phyloP scores from a whole-genome alignment of 1,284 basidiomycete genomes.

The Cutaneotrichosporon spelunceum region DNA sequence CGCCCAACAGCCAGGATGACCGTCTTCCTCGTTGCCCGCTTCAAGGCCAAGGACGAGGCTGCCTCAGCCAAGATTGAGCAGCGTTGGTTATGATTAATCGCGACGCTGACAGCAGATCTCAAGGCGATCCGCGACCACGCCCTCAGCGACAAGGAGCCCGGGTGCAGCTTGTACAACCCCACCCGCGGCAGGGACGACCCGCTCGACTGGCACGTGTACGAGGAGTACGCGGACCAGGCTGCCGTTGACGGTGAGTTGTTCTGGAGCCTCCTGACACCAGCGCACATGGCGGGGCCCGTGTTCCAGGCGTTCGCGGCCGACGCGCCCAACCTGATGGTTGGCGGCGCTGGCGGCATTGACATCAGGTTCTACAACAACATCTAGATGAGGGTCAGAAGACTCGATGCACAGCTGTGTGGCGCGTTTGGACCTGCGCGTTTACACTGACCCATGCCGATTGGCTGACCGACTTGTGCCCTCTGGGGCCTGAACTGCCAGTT shows the following conservation, averaged over 20 bases:
- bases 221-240: conserved; percentile 20
- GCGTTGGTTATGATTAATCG: neutral
- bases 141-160: conserved; percentile 18
- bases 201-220: conserved; percentile 18
- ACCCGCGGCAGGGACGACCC: conserved; percentile 14
- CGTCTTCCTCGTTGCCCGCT: conserved; percentile 14
- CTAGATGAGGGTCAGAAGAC: neutral
- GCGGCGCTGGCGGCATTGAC: conserved; percentile 13
- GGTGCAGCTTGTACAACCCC: conserved; percentile 13
- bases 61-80: conserved; percentile 16
- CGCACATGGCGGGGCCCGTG: conserved; percentile 14
- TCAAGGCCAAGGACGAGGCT: conserved; percentile 9
- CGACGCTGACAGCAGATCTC: conserved; percentile 14
- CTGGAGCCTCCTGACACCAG: neutral
- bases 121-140: conserved; percentile 14
- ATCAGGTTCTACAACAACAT: conserved; percentile 12
- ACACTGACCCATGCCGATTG: no score
- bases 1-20: conserved; percentile 3
- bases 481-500: no score
- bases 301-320: conserved; percentile 15
- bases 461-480: no score
- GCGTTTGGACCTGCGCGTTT: neutral
- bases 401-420: neutral
- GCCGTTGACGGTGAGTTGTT: conserved; percentile 16
- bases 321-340: conserved; percentile 7